Percentiles rank a stretch among this genome's conserved stretches.
These are phyloP conservation scores for Exophiala aquamarina DNA, from an alignment of 2,329 filamentous ascomycete genomes.

Conservation along the genomic window DNA sequence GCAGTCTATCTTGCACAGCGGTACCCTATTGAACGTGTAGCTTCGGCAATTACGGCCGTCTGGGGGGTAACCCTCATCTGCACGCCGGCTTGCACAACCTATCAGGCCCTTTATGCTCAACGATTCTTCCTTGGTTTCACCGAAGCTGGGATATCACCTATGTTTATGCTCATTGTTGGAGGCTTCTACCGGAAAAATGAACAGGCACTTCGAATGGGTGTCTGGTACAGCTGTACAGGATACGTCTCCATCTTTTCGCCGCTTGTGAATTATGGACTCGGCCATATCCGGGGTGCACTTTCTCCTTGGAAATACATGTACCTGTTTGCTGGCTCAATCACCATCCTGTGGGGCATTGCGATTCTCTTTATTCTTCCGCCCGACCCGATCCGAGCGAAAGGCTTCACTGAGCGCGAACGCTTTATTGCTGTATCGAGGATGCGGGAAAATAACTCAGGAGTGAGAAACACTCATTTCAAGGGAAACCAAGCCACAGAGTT, in stretches of 20 bases:
- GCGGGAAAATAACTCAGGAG: conserved; percentile 62
- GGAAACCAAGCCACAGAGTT: conserved; percentile 58
- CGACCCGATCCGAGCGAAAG: conserved; percentile 67
- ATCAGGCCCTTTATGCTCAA: conserved; percentile 64
- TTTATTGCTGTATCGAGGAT: conserved; percentile 65
- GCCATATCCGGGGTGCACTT: conserved; percentile 58
- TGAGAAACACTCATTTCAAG: conserved; percentile 63
- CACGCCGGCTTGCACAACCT: conserved; percentile 65
- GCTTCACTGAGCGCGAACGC: conserved; percentile 62
- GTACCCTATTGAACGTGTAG: conserved; percentile 62
- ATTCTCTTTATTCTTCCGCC: conserved; percentile 65
- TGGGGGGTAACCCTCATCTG: conserved; percentile 69
- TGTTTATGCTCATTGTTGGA: conserved; percentile 64
- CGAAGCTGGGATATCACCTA: conserved; percentile 64
- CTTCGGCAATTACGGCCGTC: conserved; percentile 62
- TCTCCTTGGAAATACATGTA: conserved; percentile 71
- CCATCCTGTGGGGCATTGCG: conserved; percentile 58
- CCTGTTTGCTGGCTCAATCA: conserved; percentile 62
- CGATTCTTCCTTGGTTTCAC: conserved; percentile 64
- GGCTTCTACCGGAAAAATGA: conserved; percentile 66
- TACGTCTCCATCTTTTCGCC: conserved; percentile 47
- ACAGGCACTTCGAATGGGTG: conserved; percentile 63
- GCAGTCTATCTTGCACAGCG: conserved; percentile 69
- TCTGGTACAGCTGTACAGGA: conserved; percentile 58
- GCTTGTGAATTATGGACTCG: conserved; percentile 66